Evolutionary conservation across 345 rosid species (phyloP).

Genomic region (Bruguiera sexangula): DNA sequence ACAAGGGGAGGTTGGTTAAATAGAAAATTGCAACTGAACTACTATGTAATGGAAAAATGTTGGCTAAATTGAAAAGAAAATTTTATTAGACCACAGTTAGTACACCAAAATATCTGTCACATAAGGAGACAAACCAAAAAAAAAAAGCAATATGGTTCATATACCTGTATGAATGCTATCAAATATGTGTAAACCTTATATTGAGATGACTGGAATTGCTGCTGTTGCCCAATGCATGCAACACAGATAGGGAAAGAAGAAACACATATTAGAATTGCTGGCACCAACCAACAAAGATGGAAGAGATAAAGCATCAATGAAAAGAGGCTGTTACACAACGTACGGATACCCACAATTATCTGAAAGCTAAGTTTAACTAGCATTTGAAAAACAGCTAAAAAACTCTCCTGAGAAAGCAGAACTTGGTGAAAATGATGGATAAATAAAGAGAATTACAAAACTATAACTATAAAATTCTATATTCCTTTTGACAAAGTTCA

Average conservation of each 20-base stretch:
- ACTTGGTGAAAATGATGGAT: neutral
- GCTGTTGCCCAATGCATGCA: slow-evolving; percentile 46
- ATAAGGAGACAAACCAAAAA: too few species aligned
- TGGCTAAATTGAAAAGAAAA: too few species aligned
- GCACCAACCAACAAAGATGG: neutral
- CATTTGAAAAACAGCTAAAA: slow-evolving; percentile 11
- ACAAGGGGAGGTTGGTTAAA: too few species aligned
- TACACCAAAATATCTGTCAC: too few species aligned
- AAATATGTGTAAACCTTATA: slow-evolving; percentile 30
- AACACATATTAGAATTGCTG: slow-evolving; percentile 26
- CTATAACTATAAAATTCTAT: neutral
- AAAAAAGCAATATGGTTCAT: too few species aligned
- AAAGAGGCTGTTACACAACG: neutral
- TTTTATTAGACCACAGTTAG: too few species aligned
- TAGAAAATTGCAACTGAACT: too few species aligned
- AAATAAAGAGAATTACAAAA: neutral
- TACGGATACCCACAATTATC: neutral
- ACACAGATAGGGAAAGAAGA: slow-evolving; percentile 29
- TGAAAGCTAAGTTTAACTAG: neutral
- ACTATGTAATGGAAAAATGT: too few species aligned
- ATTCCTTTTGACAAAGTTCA: neutral
- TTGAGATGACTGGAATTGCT: slow-evolving; percentile 97
- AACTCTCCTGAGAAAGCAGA: slow-evolving; percentile 9
- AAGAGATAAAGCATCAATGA: neutral
- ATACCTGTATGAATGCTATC: too few species aligned